Evolutionary conservation across 2,329 filamentous ascomycete species (phyloP), one percentile per base, ranked within the genome.

Genomic region (Macroventuria anomochaeta): DNA sequence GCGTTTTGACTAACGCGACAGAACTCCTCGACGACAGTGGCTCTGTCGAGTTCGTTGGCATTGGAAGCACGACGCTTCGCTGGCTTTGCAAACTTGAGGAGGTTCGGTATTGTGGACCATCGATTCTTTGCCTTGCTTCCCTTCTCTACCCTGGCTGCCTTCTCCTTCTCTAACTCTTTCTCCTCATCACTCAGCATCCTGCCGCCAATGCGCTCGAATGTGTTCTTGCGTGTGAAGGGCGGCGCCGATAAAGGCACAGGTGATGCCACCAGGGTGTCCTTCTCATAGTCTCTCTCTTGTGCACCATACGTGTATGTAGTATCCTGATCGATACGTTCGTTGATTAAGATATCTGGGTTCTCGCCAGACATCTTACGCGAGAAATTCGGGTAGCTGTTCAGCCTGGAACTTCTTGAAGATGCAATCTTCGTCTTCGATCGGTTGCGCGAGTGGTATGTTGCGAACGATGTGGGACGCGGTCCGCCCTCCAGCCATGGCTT

Each of bases 341-440:
- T 20, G 11, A 49, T 33, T 6, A 67, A 32, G 12, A 58, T 54
- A 31, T 57, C 66, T n/a, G 59, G 55, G 7, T 53, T 48, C 31
- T 48, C 51, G 15, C 46, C 55, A 7, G 67, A 65, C 17, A 61
- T 53, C 12, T 64, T 67, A 0, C 63, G 59, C 2, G 67, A 65
- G 29, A 59, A 63, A 40, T 66, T 68, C 8, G 65, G 62, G 20
- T 63, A 64, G 48, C 58, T 68, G 41, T 67, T 66, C 5, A 63
- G 55, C 36, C 64, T 57, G 11, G 66, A 47, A 2, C 66, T 65
- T 46, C 67, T 54, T 6, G 68, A 71, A 3, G 68, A 71, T 2
- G 68, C 68, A 37, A 72, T 69, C 50, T 65, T 70, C 25, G 52
- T 62, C 15, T 59, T 63, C 6, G 64, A 64, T 17, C 68, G 62